Base-by-base conservation (phyloP, 2,329 filamentous ascomycete species). In the Fusarium falciforme region DNA sequence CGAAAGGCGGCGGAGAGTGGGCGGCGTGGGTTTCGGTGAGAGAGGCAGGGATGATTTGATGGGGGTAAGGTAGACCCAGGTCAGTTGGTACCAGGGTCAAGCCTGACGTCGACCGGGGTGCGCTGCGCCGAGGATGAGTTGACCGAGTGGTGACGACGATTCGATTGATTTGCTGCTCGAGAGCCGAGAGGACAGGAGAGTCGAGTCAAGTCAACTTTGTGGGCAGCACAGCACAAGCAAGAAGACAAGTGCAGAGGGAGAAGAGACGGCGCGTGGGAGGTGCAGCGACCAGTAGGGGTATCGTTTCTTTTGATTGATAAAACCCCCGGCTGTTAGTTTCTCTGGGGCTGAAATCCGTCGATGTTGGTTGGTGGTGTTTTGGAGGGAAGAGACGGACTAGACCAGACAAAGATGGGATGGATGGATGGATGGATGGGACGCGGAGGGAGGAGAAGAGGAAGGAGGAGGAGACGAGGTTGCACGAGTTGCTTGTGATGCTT, bases 21-120 rank as follows among this genome's bases (percentile, higher is more conserved):
- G 61, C 60, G 64, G 66, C 64, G 69, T 54, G 54, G 60, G 68
- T 77, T 78, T 78, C 77, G 77, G 76, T 78, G 75, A 78, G 61
- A 72, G 70, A 69, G 57, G 76, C 75, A 76, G 72, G 75, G 75
- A 71, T 78, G 75, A 78, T 78, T 76, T 75, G 76, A 70, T 67
- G 73, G 67, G 67, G 66, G 67, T 75, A 35, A 17, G 71, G 67
- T 61, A 52, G 64, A 66, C 68, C 71, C 57, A 68, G 63, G 49
- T 42, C 47, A 52, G 47, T 52, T 52, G 22, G 47, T n/a, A 52
- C 47, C 47, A 12, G 47, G 47, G 25, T 52, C 47, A 52, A 52
- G 47, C 47, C 47, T 52, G 47, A 52, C 47, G 47, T 52, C 16
- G 47, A 52, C 47, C 47, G 1, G 47, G 47, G 47, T 52, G 17